Base-by-base conservation (phyloP, 371 early-diverging fungal genomes). In the Fennellomyces sp. region DNA sequence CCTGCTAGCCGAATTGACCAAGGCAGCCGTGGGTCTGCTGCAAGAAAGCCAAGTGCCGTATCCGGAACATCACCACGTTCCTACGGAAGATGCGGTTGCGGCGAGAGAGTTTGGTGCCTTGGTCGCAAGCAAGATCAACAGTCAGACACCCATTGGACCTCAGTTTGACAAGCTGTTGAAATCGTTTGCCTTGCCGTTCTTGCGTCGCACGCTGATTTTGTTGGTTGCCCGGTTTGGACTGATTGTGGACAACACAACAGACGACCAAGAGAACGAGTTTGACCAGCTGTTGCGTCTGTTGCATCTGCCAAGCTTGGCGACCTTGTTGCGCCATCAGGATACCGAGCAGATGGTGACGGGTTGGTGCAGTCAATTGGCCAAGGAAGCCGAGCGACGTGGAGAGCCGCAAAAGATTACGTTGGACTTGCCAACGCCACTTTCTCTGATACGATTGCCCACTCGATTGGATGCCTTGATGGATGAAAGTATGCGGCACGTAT, bases 391-490 rank as follows among this genome's bases (percentile, higher is more conserved):
- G n/a, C 68, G 70, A 8, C 58, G 45, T 21, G 42, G 42, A 12
- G 50, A 58, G 39, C 56, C 42, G 51, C 57, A 15, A 19, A 56
- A 8, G 47, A 57, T 42, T 26, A n/a, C 69, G 4, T 63, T 90
- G 21, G 83, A 85, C 56, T 68, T 82, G n/a, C 90, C 90, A 1
- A 73, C 78, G 0, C 76, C 85, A 13, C 82, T 85, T 25, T 75
- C 83, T 51, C 81, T 98, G 10, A 81, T 92, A 1, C 78, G 88
- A 2, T 71, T 98, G 50, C 97, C 98, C 0, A 69, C 82, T 13
- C 80, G 91, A 28, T 69, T 97, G 52, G 95, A 94, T 58, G 75
- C 75, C 3, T 72, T 98, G 42, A 92, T 97, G 73, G 93, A 95
- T 68, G 88, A 87, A 61, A 88, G 91, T 49, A 80, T 89, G 72